Conservation (phyloP, 805 yeast species). For the Starmerella vaccinii region DNA sequence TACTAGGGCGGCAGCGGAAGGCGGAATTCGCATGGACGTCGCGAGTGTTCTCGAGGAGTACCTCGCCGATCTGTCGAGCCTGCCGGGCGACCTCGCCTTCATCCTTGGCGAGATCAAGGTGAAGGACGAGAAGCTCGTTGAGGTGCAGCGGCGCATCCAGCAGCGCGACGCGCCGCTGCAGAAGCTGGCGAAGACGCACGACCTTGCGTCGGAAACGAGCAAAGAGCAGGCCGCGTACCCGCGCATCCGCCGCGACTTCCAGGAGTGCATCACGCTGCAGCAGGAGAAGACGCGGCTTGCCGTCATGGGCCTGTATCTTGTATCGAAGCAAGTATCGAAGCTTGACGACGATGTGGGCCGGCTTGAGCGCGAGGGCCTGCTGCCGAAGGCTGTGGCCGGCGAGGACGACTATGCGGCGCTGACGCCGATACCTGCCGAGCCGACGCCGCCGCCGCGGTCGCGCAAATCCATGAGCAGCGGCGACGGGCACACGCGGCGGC, state of each 20-base stretch:
- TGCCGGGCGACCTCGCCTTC: constrained; percentile 79
- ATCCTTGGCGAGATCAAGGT: constrained; percentile 65
- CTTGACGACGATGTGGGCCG: constrained; percentile 67
- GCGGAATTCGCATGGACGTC: too few species aligned
- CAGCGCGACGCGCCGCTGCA: constrained; percentile 72
- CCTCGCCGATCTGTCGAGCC: constrained; percentile 52
- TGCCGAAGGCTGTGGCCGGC: constrained; percentile 37
- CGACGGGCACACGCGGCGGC: background rate
- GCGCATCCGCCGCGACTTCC: constrained; percentile 60
- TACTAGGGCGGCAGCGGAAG: too few species aligned
- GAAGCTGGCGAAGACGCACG: constrained; percentile 71
- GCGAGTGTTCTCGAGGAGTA: constrained; percentile 71
- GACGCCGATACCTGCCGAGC: constrained; percentile 15
- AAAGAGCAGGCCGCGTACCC: constrained; percentile 60
- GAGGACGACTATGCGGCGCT: constrained; percentile 13
- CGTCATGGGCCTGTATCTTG: constrained; percentile 68
- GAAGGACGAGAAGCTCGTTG: constrained; percentile 57
- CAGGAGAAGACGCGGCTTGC: constrained; percentile 69
- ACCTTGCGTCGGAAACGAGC: constrained; percentile 70
- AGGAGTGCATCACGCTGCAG: constrained; percentile 51
- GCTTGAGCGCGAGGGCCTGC: constrained; percentile 65
- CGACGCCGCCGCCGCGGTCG: constrained; percentile 10
- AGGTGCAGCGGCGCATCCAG: constrained; percentile 53
- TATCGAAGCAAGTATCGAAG: constrained; percentile 61
- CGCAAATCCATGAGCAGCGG: constrained; percentile 9